Evolutionary conservation across 1,139 yeast species (phyloP).

Genomic region (Trichomonascaceae sp.): DNA sequence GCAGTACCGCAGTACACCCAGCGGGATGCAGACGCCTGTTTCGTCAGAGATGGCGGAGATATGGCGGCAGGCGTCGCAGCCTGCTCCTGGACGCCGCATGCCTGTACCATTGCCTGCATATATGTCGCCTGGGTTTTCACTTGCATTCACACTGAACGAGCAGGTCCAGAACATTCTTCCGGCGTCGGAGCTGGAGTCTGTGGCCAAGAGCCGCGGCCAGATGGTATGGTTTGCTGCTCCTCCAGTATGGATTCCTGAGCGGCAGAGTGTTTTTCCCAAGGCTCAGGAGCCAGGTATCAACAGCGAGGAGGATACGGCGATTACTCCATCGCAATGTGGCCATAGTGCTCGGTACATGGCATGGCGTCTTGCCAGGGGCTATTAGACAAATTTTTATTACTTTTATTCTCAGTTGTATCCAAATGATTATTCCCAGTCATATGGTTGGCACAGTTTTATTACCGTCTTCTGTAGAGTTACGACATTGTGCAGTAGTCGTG

Average conservation of each 20-base stretch:
- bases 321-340: slow-evolving; percentile 30
- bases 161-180: slow-evolving; percentile 15
- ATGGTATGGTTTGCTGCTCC: slow-evolving; percentile 75
- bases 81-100: too few species aligned
- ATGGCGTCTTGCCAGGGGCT: slow-evolving; percentile 33
- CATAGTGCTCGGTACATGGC: slow-evolving; percentile 61
- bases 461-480: too few species aligned
- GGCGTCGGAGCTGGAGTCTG: slow-evolving; percentile 13
- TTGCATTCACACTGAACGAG: slow-evolving; percentile 18
- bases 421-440: too few species aligned
- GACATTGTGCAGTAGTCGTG: too few species aligned
- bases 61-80: background rate
- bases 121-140: slow-evolving; percentile 16
- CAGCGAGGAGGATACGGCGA: slow-evolving; percentile 7
- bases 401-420: too few species aligned
- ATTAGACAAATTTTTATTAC: too few species aligned
- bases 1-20: background rate
- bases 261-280: slow-evolving; percentile 29
- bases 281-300: slow-evolving; percentile 3
- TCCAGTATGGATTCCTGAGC: slow-evolving; percentile 45
- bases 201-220: slow-evolving; percentile 22
- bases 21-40: background rate
- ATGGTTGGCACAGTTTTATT: too few species aligned
- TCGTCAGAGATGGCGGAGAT: background rate
- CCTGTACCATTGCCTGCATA: slow-evolving; percentile 8